phyloP scores from a whole-genome alignment of 225 moss, liverwort and hornwort species.

The Pseudoscleropodium purum region DNA sequence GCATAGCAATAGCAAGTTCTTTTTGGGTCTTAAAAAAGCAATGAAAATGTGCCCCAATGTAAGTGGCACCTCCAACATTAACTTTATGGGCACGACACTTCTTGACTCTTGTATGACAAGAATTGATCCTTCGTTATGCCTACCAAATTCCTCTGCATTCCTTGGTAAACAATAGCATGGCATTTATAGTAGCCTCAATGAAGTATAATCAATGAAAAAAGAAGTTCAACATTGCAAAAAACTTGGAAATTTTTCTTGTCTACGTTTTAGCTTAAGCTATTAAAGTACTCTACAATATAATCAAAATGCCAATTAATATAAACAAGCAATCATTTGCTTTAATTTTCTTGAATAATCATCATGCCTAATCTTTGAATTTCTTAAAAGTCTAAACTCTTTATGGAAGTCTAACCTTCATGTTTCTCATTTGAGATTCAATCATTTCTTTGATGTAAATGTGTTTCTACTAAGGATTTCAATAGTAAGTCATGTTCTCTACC shows the following conservation, averaged over 20 bases:
- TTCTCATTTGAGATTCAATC: neutral
- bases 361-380: neutral
- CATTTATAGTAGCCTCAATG: neutral
- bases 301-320: neutral
- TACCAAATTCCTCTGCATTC: neutral
- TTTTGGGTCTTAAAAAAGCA: accelerated
- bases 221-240: neutral
- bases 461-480: neutral
- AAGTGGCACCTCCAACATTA: accelerated
- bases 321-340: accelerated
- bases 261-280: neutral
- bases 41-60: neutral
- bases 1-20: neutral
- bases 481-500: neutral
- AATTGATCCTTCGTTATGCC: neutral
- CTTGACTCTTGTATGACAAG: neutral
- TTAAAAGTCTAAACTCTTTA: neutral
- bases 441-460: neutral
- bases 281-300: accelerated
- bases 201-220: neutral
- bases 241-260: too few relatives aligned
- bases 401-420: neutral
- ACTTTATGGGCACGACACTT: accelerated
- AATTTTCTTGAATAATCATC: neutral
- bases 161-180: neutral